A percentile compares a stretch with the other conserved stretches of the same genome.
Conservation (phyloP, 75 land plant species). For the Chamaecyparis obtusa region DNA sequence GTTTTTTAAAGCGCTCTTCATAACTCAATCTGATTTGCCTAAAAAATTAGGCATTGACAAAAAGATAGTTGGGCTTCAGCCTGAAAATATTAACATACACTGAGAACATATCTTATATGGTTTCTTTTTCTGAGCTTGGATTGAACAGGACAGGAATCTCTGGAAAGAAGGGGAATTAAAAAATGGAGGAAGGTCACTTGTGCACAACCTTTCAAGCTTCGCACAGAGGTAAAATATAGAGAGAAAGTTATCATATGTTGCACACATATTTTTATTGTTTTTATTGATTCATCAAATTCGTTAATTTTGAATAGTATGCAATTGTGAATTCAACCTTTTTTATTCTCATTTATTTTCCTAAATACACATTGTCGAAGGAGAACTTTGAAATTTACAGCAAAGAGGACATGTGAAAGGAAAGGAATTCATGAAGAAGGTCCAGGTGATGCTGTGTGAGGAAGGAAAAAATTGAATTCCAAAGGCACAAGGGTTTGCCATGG, state of each 20-base stretch:
- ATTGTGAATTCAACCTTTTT: too few relatives aligned
- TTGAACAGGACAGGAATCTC: not conserved
- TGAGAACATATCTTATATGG: too few relatives aligned
- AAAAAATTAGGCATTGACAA: not conserved
- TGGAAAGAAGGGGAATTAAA: conserved; percentile 15
- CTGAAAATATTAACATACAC: not conserved
- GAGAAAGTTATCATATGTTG: not conserved
- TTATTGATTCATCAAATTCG: too few relatives aligned
- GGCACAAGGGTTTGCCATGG: conserved; percentile 96
- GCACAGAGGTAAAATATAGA: conserved; percentile 64
- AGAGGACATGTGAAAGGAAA: conserved; percentile 71
- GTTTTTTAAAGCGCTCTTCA: not conserved
- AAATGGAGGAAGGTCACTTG: conserved; percentile 51
- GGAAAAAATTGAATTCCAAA: conserved; percentile 62
- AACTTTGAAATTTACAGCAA: conserved; percentile 34
- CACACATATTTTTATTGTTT: too few relatives aligned
- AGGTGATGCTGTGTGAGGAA: conserved; percentile 56
- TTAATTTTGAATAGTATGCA: too few relatives aligned
- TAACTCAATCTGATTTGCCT: not conserved
- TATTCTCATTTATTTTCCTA: too few relatives aligned
- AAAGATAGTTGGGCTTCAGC: conserved; percentile 13
- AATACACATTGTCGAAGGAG: too few relatives aligned
- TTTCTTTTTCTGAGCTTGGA: conserved; percentile 3
- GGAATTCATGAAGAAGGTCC: conserved; percentile 64
- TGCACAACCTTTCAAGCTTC: conserved; percentile 80